These are phyloP conservation scores for Saccharomyces jurei DNA, from an alignment of 805 yeast species.

Conservation along the genomic window DNA sequence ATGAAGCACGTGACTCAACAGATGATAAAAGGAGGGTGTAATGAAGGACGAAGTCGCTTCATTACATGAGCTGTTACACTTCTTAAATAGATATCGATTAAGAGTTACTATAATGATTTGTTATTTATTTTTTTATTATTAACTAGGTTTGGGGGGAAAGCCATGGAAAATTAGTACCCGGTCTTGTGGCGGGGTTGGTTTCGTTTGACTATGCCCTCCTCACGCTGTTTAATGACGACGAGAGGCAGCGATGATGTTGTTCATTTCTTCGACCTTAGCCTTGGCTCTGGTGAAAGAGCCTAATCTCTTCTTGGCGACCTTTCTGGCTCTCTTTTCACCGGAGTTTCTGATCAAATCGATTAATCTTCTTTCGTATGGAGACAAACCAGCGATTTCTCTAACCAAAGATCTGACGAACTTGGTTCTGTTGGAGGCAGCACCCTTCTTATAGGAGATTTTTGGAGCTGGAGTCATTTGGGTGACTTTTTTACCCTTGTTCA, in stretches of 20 bases:
- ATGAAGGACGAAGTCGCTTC: constrained; percentile 3
- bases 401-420: constrained; percentile 90
- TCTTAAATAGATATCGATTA: constrained; percentile 1
- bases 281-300: constrained; percentile 99
- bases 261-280: constrained; percentile 99
- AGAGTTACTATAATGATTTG: constrained; percentile 6
- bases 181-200: neutral
- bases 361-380: constrained; percentile 99
- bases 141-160: constrained; percentile 6
- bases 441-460: constrained; percentile 93
- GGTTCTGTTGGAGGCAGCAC: constrained; percentile 92
- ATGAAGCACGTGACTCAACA: neutral
- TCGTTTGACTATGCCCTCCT: neutral
- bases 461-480: constrained; percentile 75
- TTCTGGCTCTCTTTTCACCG: constrained; percentile 99
- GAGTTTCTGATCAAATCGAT: constrained; percentile 99
- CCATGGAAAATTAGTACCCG: neutral
- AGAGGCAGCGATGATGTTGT: constrained; percentile 89
- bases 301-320: constrained; percentile 99
- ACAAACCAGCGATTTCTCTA: constrained; percentile 96
- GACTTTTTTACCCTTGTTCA: constrained; percentile 99
- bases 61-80: constrained; percentile 3
- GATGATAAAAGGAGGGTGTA: neutral
- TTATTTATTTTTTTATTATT: neutral
- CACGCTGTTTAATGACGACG: constrained; percentile 66